These are phyloP conservation scores for Eimeria acervulina DNA, from an alignment of 169 alveolate species.

Conservation along the genomic window DNA sequence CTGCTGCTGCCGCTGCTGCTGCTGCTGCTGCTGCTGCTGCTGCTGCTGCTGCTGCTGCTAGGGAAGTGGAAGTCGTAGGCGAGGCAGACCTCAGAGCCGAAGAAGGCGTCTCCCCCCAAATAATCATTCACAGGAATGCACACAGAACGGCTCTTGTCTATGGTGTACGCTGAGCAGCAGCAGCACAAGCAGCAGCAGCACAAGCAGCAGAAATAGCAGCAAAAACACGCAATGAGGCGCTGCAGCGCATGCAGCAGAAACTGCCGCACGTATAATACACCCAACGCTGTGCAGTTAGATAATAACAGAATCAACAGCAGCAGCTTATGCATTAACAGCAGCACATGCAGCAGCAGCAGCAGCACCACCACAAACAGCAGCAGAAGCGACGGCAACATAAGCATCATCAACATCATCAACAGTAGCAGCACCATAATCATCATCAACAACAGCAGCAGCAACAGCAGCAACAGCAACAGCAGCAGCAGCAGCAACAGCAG, in stretches of 20 bases:
- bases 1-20: constrained; percentile 44
- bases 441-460: background rate
- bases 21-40: constrained; percentile 28
- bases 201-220: background rate
- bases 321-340: background rate
- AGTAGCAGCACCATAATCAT: too few species aligned
- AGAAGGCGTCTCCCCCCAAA: constrained; percentile 20
- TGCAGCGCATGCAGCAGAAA: background rate
- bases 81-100: background rate
- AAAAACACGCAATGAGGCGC: background rate
- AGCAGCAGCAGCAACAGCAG: background rate
- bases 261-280: background rate
- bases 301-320: background rate
- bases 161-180: constrained; percentile 10
- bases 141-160: background rate
- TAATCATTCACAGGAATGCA: background rate
- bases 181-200: too few species aligned
- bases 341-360: too few species aligned
- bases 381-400: background rate
- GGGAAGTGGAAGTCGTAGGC: constrained; percentile 31
- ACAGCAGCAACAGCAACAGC: background rate
- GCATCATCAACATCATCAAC: background rate
- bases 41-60: constrained; percentile 41
- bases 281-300: background rate
- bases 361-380: background rate